Percentiles rank a stretch among this genome's conserved stretches.
phyloP scores from a whole-genome alignment of 1,284 basidiomycete genomes.

The Malassezia brasiliensis region DNA sequence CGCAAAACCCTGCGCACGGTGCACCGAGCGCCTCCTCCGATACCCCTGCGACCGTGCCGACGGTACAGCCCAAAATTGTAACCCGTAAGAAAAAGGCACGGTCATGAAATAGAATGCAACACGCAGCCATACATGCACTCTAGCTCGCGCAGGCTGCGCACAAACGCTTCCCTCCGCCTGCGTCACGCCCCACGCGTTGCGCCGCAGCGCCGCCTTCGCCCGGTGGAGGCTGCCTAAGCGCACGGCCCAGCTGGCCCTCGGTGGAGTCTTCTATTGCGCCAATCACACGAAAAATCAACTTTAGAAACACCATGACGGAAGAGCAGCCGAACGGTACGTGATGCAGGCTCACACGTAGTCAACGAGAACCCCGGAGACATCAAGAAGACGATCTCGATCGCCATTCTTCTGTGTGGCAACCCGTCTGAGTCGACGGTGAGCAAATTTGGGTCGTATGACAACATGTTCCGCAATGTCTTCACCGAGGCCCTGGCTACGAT shows the following conservation, averaged over 20 bases:
- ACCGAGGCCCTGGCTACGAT: constrained; percentile 35
- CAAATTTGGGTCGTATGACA: constrained; percentile 25
- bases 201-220: too few relatives aligned
- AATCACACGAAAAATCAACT: neutral
- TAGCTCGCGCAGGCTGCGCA: too few relatives aligned
- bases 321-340: neutral
- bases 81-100: constrained; percentile 12
- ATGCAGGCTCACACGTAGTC: neutral
- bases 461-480: constrained; percentile 36
- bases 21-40: neutral
- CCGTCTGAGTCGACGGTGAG: constrained; percentile 28
- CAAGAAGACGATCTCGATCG: constrained; percentile 33
- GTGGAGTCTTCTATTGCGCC: neutral
- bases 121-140: too few relatives aligned
- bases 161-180: too few relatives aligned
- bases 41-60: neutral
- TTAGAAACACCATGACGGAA: constrained; percentile 1
- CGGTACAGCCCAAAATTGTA: constrained; percentile 14
- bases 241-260: too few relatives aligned
- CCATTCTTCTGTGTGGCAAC: constrained; percentile 34
- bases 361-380: constrained; percentile 4
- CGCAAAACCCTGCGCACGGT: neutral
- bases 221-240: too few relatives aligned
- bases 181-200: neutral
- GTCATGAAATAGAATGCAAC: too few relatives aligned